Evolutionary conservation across 306 rosid species (phyloP).

Genomic region (Lagenaria siceraria): DNA sequence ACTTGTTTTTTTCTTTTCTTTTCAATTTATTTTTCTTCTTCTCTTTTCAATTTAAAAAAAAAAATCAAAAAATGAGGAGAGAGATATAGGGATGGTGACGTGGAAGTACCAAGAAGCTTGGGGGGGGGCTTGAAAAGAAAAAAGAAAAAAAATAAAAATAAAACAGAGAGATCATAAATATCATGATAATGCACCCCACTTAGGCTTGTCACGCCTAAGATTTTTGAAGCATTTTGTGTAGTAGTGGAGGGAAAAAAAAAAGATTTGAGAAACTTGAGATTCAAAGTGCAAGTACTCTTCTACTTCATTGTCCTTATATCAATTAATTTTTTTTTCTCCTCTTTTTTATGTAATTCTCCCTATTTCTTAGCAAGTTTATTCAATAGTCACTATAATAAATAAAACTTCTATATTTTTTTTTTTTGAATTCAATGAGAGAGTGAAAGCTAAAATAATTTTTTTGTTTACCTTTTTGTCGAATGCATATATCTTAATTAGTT

Average conservation of each 20-base stretch:
- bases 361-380: background rate
- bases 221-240: conserved; percentile 3
- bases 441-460: no score
- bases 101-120: conserved; percentile 9
- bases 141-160: background rate
- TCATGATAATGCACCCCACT: conserved; percentile 15
- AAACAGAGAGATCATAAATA: background rate
- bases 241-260: background rate
- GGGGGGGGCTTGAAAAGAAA: background rate
- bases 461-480: no score
- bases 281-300: background rate
- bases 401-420: background rate
- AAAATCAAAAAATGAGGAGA: background rate
- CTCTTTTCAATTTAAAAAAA: background rate
- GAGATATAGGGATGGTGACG: conserved; percentile 13
- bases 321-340: background rate
- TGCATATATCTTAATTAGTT: no score
- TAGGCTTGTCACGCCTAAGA: conserved; percentile 8
- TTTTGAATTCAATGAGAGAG: no score
- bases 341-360: background rate
- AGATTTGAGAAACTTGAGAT: background rate
- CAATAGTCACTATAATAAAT: background rate
- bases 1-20: background rate
- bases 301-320: background rate
- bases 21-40: background rate